Evolutionary conservation across 441 rosid species (phyloP), one percentile per base, ranked within the genome.

Genomic region (Corymbia citriodora): DNA sequence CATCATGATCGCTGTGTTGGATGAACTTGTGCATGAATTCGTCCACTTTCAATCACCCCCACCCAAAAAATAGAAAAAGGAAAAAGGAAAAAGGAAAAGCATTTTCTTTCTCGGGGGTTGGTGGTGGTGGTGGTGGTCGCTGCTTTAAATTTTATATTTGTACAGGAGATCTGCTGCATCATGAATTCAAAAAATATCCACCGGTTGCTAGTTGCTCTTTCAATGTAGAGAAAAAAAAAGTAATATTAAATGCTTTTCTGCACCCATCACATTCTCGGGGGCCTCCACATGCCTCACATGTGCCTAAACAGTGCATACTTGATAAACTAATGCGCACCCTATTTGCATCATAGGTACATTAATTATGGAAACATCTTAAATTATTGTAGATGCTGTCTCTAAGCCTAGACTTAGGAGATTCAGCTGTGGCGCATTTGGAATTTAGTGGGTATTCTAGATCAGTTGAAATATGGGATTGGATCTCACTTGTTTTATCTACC

Each of bases 61-160:
- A 23, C 85, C 52, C 7, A 2, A 40, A 40, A 12, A 0, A 10
- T 4, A 9, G 1, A 1, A 5, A 36, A 70, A 59, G 10, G 14
- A 27, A 18, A 74, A 74, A 27, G 11, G 4, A 1, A 40, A 40
- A 10, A 74, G 11, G 9, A 21, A 36, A 12, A 33, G 9, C 79
- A 70, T 70, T 17, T 74, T 74, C 29, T 74, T 74, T 79, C 52
- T 40, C 7, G 85, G n/a, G 52, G 52, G 85, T 79, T 79, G 85
- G n/a, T 79, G 83, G 53, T 23, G 53, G n/a, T 79, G 52, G 83
- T 15, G 61, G 25, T 65, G 0, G 70, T 25, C 36, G 48, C 29
- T 2, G 50, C 83, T 40, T 74, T 74, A 6, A 74, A 74, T 74
- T 74, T 40, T 15, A 21, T 40, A 11, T 40, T 4, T 74, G 50